Evolutionary conservation across 768 basidiomycete genomes (phyloP).

Genomic region (Tulasnella sp.): DNA sequence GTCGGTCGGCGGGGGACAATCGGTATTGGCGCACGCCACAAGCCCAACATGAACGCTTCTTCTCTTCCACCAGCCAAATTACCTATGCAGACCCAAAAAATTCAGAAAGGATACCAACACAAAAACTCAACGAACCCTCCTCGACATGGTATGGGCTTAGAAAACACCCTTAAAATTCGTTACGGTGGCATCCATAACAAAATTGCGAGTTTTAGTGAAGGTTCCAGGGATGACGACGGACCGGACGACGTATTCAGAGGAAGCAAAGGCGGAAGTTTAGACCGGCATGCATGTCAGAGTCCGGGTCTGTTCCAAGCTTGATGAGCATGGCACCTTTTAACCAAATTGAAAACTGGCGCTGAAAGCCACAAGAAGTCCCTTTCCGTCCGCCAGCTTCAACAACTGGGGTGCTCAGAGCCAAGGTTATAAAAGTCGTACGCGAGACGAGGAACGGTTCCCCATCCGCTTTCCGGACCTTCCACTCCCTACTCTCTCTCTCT

Average conservation of each 20-base stretch:
- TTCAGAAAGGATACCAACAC: not conserved
- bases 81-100: too few relatives aligned
- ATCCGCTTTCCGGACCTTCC: not conserved
- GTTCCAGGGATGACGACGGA: not conserved
- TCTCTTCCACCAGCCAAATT: not conserved
- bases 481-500: not conserved
- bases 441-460: not conserved
- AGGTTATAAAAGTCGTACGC: not conserved
- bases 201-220: not conserved
- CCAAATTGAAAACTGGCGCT: not conserved
- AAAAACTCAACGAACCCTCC: not conserved
- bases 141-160: not conserved
- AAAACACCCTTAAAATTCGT: not conserved
- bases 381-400: not conserved
- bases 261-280: not conserved
- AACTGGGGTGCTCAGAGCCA: not conserved
- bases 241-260: not conserved
- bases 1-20: not conserved
- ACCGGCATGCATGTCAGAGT: not conserved
- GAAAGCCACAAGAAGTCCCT: not conserved
- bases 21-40: not conserved
- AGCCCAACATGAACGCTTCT: not conserved
- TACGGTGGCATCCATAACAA: not conserved
- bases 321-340: not conserved
- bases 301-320: not conserved